Conservation (phyloP, 2,329 filamentous ascomycete genomes). For the Metarhizium sp. region DNA sequence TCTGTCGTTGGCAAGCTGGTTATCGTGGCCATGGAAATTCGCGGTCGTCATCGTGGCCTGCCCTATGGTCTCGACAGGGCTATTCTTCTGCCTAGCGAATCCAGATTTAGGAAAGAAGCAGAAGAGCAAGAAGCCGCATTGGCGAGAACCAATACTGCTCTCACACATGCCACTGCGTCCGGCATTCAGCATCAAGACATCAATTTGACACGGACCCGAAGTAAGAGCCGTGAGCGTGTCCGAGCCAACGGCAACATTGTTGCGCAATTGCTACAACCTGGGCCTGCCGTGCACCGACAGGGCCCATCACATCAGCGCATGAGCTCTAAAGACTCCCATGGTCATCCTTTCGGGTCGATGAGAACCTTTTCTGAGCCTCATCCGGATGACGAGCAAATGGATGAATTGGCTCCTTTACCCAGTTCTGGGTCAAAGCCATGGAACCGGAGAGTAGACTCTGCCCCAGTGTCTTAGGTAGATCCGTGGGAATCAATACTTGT, state of each 20-base stretch:
- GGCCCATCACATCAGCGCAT: conserved; percentile 14
- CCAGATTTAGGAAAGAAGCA: conserved; percentile 43
- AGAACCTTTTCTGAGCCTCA: conserved; percentile 16
- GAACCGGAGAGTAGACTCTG: conserved; percentile 18
- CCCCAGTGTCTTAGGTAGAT: conserved; percentile 14
- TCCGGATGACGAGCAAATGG: conserved; percentile 13
- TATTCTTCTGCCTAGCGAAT: conserved; percentile 48
- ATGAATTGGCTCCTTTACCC: conserved; percentile 16
- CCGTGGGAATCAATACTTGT: conserved; percentile 6
- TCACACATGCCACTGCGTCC: conserved; percentile 21
- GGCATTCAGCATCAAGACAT: conserved; percentile 20
- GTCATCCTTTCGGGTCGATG: conserved; percentile 6
- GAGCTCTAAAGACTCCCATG: conserved; percentile 16
- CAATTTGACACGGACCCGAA: conserved; percentile 22
- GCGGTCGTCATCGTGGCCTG: conserved; percentile 58
- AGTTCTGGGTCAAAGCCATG: conserved; percentile 15
- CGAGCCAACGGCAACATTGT: conserved; percentile 33
- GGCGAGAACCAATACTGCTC: conserved; percentile 25
- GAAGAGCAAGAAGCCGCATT: conserved; percentile 34
- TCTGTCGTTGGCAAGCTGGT: conserved; percentile 61
- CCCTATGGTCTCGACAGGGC: conserved; percentile 58
- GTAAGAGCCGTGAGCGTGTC: conserved; percentile 27
- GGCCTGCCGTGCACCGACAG: conserved; percentile 29
- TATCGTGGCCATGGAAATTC: conserved; percentile 60
- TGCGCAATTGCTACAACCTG: conserved; percentile 38